Conservation (phyloP, 1,284 basidiomycete species). For the Ustilago nuda region DNA sequence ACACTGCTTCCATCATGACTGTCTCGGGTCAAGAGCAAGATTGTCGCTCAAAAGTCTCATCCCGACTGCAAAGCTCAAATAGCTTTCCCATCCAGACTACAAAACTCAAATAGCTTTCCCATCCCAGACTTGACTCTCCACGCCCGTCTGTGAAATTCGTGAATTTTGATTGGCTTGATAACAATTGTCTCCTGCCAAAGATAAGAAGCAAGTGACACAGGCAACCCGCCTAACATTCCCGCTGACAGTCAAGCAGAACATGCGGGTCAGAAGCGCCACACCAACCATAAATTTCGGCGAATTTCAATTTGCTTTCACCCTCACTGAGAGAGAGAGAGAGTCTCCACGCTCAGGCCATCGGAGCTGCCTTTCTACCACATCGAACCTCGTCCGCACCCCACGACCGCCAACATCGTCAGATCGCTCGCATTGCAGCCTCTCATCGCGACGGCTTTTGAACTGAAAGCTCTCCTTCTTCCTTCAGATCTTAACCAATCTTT, state of each 20-base stretch:
- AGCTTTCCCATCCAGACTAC: not conserved
- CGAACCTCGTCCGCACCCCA: not conserved
- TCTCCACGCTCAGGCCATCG: not conserved
- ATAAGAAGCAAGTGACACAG: constrained; percentile 10
- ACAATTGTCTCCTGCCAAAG: not conserved
- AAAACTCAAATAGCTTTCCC: constrained; percentile 6
- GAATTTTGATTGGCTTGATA: constrained; percentile 36
- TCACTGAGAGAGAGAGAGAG: not conserved
- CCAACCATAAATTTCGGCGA: constrained; percentile 4
- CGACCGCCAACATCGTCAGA: not conserved
- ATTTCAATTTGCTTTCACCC: not conserved
- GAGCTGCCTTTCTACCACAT: not conserved
- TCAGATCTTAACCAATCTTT: not conserved
- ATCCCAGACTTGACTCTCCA: not conserved
- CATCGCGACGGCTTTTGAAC: not conserved
- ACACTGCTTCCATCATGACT: not conserved
- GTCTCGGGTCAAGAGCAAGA: not conserved
- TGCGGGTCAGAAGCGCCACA: constrained; percentile 4
- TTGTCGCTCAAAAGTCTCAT: not conserved
- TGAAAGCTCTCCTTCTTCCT: not conserved
- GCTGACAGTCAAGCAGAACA: not conserved
- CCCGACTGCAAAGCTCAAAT: constrained; percentile 2
- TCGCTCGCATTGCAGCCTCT: not conserved
- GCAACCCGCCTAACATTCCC: not conserved
- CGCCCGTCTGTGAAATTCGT: constrained; percentile 5